phyloP scores from a whole-genome alignment of 768 basidiomycete species.

The Boletus vermiculosoides region DNA sequence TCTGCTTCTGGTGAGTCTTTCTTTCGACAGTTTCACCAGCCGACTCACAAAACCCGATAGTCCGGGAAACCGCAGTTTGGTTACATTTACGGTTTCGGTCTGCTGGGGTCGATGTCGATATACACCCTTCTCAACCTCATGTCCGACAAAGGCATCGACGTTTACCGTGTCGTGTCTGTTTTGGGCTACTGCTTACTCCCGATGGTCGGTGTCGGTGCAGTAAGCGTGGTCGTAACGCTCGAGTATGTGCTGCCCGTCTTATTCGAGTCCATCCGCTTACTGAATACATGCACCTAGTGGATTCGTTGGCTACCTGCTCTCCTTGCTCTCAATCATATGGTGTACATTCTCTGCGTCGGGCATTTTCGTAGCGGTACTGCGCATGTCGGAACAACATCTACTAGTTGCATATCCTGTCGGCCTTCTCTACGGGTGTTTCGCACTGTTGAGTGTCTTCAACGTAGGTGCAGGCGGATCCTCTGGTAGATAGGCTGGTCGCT shows the following conservation, averaged over 20 bases:
- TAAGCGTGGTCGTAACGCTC: constrained; percentile 83
- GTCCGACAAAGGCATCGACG: constrained; percentile 93
- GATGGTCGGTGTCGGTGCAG: constrained; percentile 90
- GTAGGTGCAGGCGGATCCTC: constrained; percentile 39
- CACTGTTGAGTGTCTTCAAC: constrained; percentile 88
- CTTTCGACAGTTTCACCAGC: not conserved
- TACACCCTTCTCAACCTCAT: constrained; percentile 96
- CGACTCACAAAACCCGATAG: constrained; percentile 41
- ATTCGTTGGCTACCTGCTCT: constrained; percentile 80
- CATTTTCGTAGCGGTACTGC: constrained; percentile 92
- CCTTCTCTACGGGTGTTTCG: constrained; percentile 91
- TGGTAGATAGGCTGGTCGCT: constrained; percentile 28
- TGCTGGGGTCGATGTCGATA: constrained; percentile 90
- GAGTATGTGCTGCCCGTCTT: constrained; percentile 58
- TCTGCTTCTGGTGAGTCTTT: constrained; percentile 74
- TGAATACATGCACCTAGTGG: constrained; percentile 46
- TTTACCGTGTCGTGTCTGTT: constrained; percentile 92
- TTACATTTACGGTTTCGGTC: constrained; percentile 96
- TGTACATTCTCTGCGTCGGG: constrained; percentile 95
- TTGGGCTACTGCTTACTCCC: constrained; percentile 95
- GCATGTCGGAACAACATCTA: constrained; percentile 93
- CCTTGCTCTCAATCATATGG: constrained; percentile 85
- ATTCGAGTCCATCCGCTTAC: constrained; percentile 6
- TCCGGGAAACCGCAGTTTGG: constrained; percentile 98
- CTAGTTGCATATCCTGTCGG: constrained; percentile 97